Conservation (phyloP, 768 basidiomycete species). For the Suillus tomentosus region DNA sequence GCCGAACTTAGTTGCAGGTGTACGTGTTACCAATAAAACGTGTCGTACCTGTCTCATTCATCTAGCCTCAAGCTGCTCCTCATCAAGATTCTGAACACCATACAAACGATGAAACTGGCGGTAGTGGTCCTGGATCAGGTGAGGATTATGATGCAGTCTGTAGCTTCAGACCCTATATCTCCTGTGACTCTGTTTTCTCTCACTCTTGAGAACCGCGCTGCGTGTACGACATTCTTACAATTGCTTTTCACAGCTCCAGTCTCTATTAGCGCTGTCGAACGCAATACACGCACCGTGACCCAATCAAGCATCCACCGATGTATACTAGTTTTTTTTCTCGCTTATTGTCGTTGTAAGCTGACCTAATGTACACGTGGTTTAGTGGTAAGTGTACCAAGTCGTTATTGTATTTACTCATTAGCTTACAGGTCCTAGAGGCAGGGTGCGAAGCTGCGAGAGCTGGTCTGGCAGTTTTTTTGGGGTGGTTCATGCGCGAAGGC, state of each 20-base stretch:
- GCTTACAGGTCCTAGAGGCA: not conserved
- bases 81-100: constrained; percentile 29
- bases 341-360: too few species aligned
- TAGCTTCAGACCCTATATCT: constrained; percentile 6
- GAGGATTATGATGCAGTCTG: not conserved
- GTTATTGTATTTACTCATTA: too few species aligned
- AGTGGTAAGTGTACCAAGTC: too few species aligned
- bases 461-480: too few species aligned
- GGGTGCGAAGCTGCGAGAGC: too few species aligned
- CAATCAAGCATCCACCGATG: not conserved
- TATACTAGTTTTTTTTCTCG: too few species aligned
- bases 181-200: not conserved
- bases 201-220: constrained; percentile 21
- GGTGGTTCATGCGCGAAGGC: too few species aligned
- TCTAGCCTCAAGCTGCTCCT: constrained; percentile 24
- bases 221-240: constrained; percentile 14
- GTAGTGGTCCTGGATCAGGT: constrained; percentile 27
- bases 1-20: constrained; percentile 36
- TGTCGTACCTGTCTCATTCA: constrained; percentile 3
- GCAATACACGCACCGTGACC: constrained; percentile 11
- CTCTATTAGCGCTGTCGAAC: constrained; percentile 8
- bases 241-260: constrained; percentile 8
- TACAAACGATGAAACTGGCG: constrained; percentile 21
- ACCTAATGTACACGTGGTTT: too few species aligned
- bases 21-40: constrained; percentile 13